Evolutionary conservation across 2,329 filamentous ascomycete genomes (phyloP).

Genomic region (Bipolaris cookei): DNA sequence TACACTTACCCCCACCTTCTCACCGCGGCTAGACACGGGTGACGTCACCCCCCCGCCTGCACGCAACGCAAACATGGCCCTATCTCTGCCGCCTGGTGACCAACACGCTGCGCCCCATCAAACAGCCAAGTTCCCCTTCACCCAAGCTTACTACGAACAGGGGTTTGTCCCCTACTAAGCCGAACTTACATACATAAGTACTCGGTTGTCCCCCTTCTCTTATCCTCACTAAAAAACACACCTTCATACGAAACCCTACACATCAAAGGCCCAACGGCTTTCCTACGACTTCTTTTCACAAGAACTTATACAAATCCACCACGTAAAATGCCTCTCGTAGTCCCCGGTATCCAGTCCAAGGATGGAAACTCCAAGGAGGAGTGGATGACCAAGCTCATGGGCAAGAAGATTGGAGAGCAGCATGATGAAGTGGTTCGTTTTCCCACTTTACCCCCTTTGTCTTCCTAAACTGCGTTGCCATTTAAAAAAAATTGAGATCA

Average conservation of each 20-base stretch:
- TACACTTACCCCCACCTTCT: conserved; percentile 9
- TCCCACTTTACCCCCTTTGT: not conserved
- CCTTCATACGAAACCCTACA: not conserved
- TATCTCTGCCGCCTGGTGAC: conserved; percentile 25
- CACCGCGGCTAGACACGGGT: conserved; percentile 23
- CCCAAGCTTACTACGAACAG: conserved; percentile 7
- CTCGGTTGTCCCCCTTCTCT: not conserved
- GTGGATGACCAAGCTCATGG: conserved; percentile 58
- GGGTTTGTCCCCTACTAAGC: conserved; percentile 10
- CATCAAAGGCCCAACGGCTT: not conserved
- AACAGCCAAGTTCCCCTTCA: conserved; percentile 23
- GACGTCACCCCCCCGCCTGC: conserved; percentile 28
- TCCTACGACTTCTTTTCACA: not conserved
- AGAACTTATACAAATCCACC: not conserved
- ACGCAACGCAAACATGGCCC: conserved; percentile 3
- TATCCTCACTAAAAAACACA: not conserved
- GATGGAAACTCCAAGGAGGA: conserved; percentile 44
- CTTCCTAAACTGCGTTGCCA: too few species aligned
- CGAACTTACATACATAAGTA: conserved; percentile 20
- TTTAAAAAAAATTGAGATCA: too few species aligned
- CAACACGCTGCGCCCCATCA: not conserved
- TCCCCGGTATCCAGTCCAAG: conserved; percentile 54
- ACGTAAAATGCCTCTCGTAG: conserved; percentile 58
- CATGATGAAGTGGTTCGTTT: conserved; percentile 53
- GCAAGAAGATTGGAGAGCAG: conserved; percentile 59